These are phyloP conservation scores for Wickerhamomyces subpelliculosus DNA, from an alignment of 805 yeast genomes.

Conservation along the genomic window DNA sequence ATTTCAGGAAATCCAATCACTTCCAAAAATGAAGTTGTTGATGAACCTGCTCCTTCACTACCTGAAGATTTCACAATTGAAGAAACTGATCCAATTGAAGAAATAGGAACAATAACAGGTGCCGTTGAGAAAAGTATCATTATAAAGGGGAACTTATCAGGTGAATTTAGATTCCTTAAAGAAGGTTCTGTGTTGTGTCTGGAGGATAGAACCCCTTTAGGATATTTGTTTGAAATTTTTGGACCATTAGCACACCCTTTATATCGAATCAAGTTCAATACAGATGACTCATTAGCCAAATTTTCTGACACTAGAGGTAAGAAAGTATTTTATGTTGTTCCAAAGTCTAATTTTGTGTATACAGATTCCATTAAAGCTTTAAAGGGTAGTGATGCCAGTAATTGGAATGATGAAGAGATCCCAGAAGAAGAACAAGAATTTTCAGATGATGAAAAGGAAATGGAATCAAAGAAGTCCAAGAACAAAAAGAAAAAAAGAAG, in stretches of 20 bases:
- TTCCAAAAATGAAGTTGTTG: constrained; percentile 70
- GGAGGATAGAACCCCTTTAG: constrained; percentile 61
- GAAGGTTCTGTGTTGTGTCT: constrained; percentile 79
- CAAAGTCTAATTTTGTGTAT: constrained; percentile 69
- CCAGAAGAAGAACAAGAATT: constrained; percentile 92
- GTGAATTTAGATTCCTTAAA: constrained; percentile 75
- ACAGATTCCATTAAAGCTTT: constrained; percentile 63
- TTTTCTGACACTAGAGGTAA: constrained; percentile 43
- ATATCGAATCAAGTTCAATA: constrained; percentile 65
- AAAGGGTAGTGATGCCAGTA: constrained; percentile 93
- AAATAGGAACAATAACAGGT: constrained; percentile 61
- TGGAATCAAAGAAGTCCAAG: constrained; percentile 55
- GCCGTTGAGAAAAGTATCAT: constrained; percentile 69
- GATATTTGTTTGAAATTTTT: constrained; percentile 80
- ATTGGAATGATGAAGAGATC: constrained; percentile 89
- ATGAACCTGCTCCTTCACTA: constrained; percentile 59
- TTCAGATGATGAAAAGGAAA: constrained; percentile 90
- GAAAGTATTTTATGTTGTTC: constrained; percentile 69
- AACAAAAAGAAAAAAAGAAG: constrained; percentile 47
- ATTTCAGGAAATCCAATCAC: constrained; percentile 45
- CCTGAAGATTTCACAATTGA: constrained; percentile 61
- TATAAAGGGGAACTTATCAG: constrained; percentile 67
- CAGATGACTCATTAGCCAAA: constrained; percentile 40
- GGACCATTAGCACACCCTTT: constrained; percentile 81
- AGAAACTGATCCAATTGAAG: constrained; percentile 58